Percentiles rank a stretch among this genome's conserved stretches.
Conservation (phyloP, 139 green algal genomes). For the Trebouxia sp. region DNA sequence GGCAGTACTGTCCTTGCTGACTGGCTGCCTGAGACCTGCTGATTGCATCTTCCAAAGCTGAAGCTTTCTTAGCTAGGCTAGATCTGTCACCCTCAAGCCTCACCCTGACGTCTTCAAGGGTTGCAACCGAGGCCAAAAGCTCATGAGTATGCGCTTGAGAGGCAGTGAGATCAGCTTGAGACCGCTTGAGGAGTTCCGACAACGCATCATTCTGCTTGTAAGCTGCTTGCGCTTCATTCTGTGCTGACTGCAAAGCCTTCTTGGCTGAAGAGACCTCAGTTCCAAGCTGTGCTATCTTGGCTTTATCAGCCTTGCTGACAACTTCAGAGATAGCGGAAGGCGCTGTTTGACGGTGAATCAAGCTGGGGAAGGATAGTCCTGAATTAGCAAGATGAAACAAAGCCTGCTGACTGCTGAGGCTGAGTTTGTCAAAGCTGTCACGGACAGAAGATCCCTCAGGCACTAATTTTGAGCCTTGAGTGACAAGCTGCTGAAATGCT, state of each 20-base stretch:
- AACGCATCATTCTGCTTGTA: background rate
- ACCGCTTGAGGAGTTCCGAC: background rate
- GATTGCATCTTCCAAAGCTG: background rate
- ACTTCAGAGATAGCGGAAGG: no score
- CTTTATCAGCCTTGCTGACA: no score
- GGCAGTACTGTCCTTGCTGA: background rate
- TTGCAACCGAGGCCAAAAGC: background rate
- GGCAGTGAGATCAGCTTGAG: background rate
- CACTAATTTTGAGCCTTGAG: background rate
- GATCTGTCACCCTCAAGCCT: background rate
- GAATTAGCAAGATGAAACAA: background rate
- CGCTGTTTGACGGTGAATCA: no score
- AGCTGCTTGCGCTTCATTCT: no score
- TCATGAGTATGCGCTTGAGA: background rate
- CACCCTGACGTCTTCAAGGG: background rate
- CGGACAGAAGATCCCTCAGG: background rate
- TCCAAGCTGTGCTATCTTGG: slow-evolving; percentile 6
- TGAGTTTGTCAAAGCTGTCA: slow-evolving; percentile 15
- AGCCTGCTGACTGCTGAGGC: background rate
- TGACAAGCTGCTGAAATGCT: slow-evolving; percentile 3
- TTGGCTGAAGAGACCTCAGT: background rate
- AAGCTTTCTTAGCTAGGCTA: background rate
- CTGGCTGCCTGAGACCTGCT: background rate
- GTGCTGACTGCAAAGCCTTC: no score
- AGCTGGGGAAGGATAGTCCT: background rate